These are phyloP conservation scores for Ichthyophthirius multifiliis DNA, from an alignment of 169 alveolate species.

Conservation along the genomic window DNA sequence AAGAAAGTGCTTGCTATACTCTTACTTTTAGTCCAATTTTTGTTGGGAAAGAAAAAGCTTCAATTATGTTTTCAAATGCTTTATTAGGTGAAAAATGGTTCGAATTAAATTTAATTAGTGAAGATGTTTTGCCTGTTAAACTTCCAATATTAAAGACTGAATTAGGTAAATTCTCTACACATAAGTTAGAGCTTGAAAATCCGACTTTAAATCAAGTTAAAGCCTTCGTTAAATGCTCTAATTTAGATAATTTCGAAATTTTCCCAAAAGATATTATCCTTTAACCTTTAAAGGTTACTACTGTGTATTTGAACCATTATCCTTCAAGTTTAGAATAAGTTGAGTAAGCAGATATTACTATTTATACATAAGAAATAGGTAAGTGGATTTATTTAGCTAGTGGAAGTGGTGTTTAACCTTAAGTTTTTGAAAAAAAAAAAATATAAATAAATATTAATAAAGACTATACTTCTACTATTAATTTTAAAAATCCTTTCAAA, in stretches of 20 bases:
- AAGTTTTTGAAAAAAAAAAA: constrained; percentile 62
- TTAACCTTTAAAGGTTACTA: constrained; percentile 59
- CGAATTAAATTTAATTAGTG: constrained; percentile 68
- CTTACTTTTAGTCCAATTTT: constrained; percentile 69
- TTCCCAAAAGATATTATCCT: constrained; percentile 73
- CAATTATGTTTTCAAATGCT: constrained; percentile 72
- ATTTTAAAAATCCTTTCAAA: constrained; percentile 88
- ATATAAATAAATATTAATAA: constrained; percentile 32
- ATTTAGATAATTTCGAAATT: constrained; percentile 76
- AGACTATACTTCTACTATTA: constrained; percentile 49
- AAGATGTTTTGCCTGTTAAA: constrained; percentile 64
- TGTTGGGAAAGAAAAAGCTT: constrained; percentile 72
- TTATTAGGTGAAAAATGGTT: constrained; percentile 83
- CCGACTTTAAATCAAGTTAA: constrained; percentile 78
- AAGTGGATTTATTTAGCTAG: constrained; percentile 79
- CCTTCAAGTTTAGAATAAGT: constrained; percentile 68
- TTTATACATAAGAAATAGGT: constrained; percentile 72
- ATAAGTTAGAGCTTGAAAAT: constrained; percentile 68
- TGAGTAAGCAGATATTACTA: constrained; percentile 54
- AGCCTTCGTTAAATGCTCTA: constrained; percentile 56
- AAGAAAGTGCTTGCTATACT: constrained; percentile 54
- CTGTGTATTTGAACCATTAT: constrained; percentile 71
- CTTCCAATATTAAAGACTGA: constrained; percentile 69
- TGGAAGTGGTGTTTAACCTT: constrained; percentile 84
- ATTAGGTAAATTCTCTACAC: constrained; percentile 75